These are phyloP conservation scores for Blastobotrys muscicola DNA, from an alignment of 805 yeast genomes.

Conservation along the genomic window DNA sequence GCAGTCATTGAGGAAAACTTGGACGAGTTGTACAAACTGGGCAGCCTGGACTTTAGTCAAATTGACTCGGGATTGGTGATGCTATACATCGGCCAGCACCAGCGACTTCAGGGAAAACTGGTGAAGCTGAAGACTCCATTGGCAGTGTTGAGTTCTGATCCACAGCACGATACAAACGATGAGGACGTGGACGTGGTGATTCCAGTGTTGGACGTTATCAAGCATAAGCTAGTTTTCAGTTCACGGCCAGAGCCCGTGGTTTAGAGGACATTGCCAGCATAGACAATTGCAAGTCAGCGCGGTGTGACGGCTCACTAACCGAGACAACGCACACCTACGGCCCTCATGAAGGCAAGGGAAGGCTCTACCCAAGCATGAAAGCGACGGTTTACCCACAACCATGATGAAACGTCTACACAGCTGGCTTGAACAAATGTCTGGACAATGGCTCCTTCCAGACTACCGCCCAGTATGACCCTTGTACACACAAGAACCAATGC, in stretches of 20 bases:
- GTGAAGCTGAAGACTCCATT: slow-evolving; percentile 14
- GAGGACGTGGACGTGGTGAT: slow-evolving; percentile 6
- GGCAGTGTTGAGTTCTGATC: slow-evolving; percentile 14
- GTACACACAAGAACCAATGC: too few relatives aligned
- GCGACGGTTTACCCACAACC: too few relatives aligned
- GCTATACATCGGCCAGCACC: slow-evolving; percentile 16
- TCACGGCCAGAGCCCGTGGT: slow-evolving; percentile 18
- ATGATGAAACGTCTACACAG: too few relatives aligned
- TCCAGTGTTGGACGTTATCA: slow-evolving; percentile 16
- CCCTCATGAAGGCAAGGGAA: too few relatives aligned
- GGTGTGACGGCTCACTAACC: too few relatives aligned
- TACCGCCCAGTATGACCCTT: too few relatives aligned
- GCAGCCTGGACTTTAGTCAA: slow-evolving; percentile 10
- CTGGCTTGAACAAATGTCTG: too few relatives aligned
- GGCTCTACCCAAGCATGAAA: too few relatives aligned
- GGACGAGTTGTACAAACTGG: slow-evolving; percentile 3
- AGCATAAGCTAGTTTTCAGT: slow-evolving; percentile 14
- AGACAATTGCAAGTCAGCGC: too few relatives aligned
- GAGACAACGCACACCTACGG: too few relatives aligned
- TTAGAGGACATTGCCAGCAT: too few relatives aligned
- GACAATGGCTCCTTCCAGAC: too few relatives aligned
- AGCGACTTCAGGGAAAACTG: slow-evolving; percentile 16
- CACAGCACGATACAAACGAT: background rate
- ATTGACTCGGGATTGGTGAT: slow-evolving; percentile 6
- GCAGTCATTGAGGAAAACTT: background rate